phyloP scores from a whole-genome alignment of 176 grass and related monocot species.

The Musa itinerans region DNA sequence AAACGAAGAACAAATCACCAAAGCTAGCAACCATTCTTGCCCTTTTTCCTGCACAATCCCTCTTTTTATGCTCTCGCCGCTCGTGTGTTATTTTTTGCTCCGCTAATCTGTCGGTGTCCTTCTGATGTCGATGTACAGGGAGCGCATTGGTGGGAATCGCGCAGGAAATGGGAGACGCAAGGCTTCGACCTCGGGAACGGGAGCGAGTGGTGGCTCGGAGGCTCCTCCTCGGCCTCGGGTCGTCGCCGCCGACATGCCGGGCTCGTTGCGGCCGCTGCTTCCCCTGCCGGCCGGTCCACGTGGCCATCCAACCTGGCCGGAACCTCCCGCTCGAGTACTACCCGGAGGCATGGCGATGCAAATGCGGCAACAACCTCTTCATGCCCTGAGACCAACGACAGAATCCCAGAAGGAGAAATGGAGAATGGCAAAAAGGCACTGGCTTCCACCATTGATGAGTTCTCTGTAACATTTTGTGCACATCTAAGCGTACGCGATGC shows the following conservation, averaged over 20 bases:
- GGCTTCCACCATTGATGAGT: too few species aligned
- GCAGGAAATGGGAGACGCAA: not conserved
- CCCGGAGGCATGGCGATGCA: conserved; percentile 88
- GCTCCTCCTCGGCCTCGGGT: conserved; percentile 28
- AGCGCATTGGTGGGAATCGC: not conserved
- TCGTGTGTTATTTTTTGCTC: not conserved
- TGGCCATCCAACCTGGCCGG: conserved; percentile 52
- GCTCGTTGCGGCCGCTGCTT: conserved; percentile 48
- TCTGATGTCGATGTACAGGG: not conserved
- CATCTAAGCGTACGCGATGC: too few species aligned
- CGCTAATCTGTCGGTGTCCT: not conserved
- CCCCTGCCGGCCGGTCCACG: conserved; percentile 46
- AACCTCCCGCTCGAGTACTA: conserved; percentile 64
- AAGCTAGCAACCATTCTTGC: too few species aligned
- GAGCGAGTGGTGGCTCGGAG: conserved; percentile 1
- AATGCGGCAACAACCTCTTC: conserved; percentile 70
- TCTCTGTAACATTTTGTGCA: too few species aligned
- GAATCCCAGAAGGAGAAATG: too few species aligned
- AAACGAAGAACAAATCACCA: too few species aligned
- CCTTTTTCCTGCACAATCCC: too few species aligned
- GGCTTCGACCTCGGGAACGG: not conserved
- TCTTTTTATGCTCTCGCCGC: not conserved
- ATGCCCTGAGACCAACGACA: conserved; percentile 39
- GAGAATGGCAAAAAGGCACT: too few species aligned
- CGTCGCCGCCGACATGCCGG: conserved; percentile 54